phyloP scores from a whole-genome alignment of 202 grass and related monocot species.

The Hordeum pubiflorum region DNA sequence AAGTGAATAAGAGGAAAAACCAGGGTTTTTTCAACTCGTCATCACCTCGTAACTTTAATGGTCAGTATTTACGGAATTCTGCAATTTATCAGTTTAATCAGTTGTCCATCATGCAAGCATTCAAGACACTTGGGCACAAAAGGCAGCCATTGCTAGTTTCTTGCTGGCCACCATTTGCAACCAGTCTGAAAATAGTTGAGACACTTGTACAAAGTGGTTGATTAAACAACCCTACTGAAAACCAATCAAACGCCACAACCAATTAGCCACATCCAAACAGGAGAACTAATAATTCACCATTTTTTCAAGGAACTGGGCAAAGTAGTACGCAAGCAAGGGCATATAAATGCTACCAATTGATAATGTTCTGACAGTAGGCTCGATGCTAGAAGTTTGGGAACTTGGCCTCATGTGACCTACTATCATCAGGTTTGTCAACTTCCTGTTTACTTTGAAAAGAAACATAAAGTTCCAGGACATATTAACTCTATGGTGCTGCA shows the following conservation, averaged over 20 bases:
- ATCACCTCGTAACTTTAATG: background rate
- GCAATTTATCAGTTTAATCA: background rate
- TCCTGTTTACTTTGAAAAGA: background rate
- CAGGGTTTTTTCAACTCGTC: background rate
- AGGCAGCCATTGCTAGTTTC: background rate
- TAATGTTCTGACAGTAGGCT: background rate
- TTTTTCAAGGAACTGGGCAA: background rate
- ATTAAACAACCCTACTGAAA: background rate
- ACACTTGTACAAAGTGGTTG: background rate
- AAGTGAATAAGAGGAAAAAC: background rate
- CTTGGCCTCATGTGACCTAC: background rate
- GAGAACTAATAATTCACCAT: background rate
- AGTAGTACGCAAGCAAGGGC: background rate
- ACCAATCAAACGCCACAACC: background rate
- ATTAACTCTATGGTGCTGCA: background rate
- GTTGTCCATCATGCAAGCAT: background rate
- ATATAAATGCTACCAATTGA: background rate
- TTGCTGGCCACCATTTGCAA: background rate
- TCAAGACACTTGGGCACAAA: background rate
- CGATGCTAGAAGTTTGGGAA: background rate
- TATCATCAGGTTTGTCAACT: constrained; percentile 3
- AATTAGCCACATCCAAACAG: background rate
- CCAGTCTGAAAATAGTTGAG: background rate
- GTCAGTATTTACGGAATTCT: background rate
- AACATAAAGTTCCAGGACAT: background rate